These are phyloP conservation scores for Euphrasia arctica DNA, from an alignment of 305 asterid species.

Conservation along the genomic window DNA sequence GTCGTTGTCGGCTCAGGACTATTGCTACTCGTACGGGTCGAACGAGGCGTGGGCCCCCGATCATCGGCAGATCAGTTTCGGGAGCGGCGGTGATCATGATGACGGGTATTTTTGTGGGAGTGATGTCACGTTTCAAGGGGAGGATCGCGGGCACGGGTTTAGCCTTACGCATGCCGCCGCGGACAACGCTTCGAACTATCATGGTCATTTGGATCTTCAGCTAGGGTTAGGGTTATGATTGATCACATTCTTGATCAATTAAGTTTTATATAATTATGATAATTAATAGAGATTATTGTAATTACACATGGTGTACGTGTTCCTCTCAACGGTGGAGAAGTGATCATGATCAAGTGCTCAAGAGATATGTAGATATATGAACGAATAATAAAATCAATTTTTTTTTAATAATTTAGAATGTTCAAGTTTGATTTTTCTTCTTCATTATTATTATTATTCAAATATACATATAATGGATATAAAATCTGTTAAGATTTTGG, in stretches of 20 bases:
- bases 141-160: slow-evolving; percentile 30
- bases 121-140: background rate
- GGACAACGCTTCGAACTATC: slow-evolving; percentile 19
- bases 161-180: slow-evolving; percentile 34
- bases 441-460: too few species aligned
- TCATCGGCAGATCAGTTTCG: slow-evolving; percentile 46
- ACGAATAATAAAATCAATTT: too few species aligned
- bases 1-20: slow-evolving; percentile 21
- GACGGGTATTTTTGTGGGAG: background rate
- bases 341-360: too few species aligned
- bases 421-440: too few species aligned
- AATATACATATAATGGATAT: too few species aligned
- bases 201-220: slow-evolving; percentile 43
- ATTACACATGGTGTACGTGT: too few species aligned
- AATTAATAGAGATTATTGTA: too few species aligned
- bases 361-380: too few species aligned
- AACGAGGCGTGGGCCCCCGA: slow-evolving; percentile 35
- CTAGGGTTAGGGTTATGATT: slow-evolving; percentile 46
- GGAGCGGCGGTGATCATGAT: background rate
- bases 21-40: slow-evolving; percentile 20
- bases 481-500: too few species aligned
- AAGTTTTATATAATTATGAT: too few species aligned
- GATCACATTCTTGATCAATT: background rate
- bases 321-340: too few species aligned
- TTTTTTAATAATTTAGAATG: too few species aligned